Evolutionary conservation across 257 asterid genomes (phyloP).

Genomic region (Solanum bulbocastanum): DNA sequence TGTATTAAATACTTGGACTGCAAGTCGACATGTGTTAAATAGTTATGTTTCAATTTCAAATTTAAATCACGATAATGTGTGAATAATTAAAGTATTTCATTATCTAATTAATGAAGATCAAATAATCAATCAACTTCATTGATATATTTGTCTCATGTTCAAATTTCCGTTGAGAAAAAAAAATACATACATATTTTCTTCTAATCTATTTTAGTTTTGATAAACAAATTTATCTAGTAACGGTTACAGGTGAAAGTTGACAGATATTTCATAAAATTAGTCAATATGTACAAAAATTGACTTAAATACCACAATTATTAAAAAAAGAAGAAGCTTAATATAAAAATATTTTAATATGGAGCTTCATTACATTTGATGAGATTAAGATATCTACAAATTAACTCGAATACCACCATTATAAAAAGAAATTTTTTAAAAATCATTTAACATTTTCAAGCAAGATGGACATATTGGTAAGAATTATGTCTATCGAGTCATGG

Average conservation of each 20-base stretch:
- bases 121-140: background rate
- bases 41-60: background rate
- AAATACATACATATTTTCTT: background rate
- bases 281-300: background rate
- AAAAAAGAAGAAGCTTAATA: background rate
- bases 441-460: background rate
- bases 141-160: background rate
- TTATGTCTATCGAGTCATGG: too few relatives aligned
- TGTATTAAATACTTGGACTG: background rate
- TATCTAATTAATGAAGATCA: background rate
- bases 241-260: background rate
- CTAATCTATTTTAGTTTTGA: too few relatives aligned
- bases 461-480: background rate
- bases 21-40: background rate
- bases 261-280: background rate
- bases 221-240: background rate
- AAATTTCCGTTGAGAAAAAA: too few relatives aligned
- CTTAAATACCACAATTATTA: background rate
- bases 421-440: accelerated
- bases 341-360: background rate
- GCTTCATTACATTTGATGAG: background rate
- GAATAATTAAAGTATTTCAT: background rate
- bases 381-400: accelerated
- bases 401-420: background rate
- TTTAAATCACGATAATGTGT: background rate